phyloP scores from a whole-genome alignment of 139 green algal species.

The Coelastrella sp. region DNA sequence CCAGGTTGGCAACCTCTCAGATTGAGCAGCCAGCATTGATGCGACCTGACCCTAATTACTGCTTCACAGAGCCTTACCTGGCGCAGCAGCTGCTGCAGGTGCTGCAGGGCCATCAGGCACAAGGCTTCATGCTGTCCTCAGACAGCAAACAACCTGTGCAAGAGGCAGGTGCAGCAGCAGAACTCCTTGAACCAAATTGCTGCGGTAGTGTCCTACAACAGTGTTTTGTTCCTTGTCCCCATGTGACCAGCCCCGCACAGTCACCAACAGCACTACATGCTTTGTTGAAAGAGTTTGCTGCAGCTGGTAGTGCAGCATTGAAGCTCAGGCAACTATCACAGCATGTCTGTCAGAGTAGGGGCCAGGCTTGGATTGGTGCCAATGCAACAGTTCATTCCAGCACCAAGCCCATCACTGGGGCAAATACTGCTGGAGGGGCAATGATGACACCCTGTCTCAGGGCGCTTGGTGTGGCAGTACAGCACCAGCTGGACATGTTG shows the following conservation, averaged over 20 bases:
- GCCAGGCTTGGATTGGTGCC: background rate
- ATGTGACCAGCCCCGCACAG: background rate
- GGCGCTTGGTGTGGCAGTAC: slow-evolving; percentile 40
- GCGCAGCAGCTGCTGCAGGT: slow-evolving; percentile 5
- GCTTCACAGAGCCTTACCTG: slow-evolving; percentile 20
- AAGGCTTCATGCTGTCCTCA: slow-evolving; percentile 36
- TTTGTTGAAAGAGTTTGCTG: slow-evolving; percentile 33
- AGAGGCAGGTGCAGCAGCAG: background rate
- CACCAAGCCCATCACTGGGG: background rate
- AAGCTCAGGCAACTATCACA: slow-evolving; percentile 8
- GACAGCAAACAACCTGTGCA: background rate
- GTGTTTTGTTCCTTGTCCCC: background rate
- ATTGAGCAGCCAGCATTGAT: background rate
- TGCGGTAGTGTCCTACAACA: background rate
- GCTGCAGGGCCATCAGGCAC: slow-evolving; percentile 29
- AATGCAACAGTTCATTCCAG: background rate
- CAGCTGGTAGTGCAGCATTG: slow-evolving; percentile 16
- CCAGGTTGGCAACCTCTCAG: background rate
- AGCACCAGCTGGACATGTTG: slow-evolving; percentile 43
- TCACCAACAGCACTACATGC: slow-evolving; percentile 21
- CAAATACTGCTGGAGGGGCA: background rate
- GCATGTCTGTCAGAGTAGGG: background rate
- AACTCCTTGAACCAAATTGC: background rate
- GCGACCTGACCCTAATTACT: slow-evolving; percentile 1
- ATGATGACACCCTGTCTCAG: slow-evolving; percentile 34